A percentile compares a stretch with the other conserved stretches of the same genome.
Conservation (phyloP, 2,329 filamentous ascomycete genomes). For the Neonectria sp. region DNA sequence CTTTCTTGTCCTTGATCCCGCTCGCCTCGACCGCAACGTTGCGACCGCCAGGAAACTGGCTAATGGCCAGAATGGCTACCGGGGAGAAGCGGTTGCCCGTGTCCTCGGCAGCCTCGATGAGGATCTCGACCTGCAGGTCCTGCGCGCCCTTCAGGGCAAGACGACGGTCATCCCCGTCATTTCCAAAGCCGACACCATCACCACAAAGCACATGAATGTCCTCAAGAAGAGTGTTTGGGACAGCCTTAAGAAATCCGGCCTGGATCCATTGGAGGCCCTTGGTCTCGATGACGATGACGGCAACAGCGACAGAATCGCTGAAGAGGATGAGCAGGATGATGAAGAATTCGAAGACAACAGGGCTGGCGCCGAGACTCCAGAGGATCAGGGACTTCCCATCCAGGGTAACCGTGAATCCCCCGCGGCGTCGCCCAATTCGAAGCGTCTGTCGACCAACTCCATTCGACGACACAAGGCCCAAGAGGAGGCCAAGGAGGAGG, state of each 20-base stretch:
- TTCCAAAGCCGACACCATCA: conserved; percentile 96
- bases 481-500: conserved; percentile 64
- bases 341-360: conserved; percentile 42
- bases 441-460: conserved; percentile 64
- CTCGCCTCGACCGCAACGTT: conserved; percentile 87
- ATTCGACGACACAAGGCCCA: conserved; percentile 62
- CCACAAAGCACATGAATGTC: conserved; percentile 92
- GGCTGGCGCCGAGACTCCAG: conserved; percentile 42
- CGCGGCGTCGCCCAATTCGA: conserved; percentile 56
- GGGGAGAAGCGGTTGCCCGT: conserved; percentile 53
- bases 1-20: conserved; percentile 91
- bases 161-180: conserved; percentile 97
- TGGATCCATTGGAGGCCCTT: conserved; percentile 91
- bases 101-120: conserved; percentile 83
- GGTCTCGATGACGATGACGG: conserved; percentile 84
- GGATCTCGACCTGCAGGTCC: conserved; percentile 89
- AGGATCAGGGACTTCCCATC: conserved; percentile 58
- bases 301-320: conserved; percentile 71
- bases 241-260: conserved; percentile 85
- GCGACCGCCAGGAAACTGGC: conserved; percentile 72
- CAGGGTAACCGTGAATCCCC: conserved; percentile 52
- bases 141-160: conserved; percentile 90
- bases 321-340: conserved; percentile 65
- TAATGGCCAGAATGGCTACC: conserved; percentile 68
- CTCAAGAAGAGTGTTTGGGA: conserved; percentile 94